A percentile compares a stretch with the other conserved stretches of the same genome.
These are phyloP conservation scores for Apostasia ramifera DNA, from an alignment of 106 monocot genomes.

Conservation along the genomic window DNA sequence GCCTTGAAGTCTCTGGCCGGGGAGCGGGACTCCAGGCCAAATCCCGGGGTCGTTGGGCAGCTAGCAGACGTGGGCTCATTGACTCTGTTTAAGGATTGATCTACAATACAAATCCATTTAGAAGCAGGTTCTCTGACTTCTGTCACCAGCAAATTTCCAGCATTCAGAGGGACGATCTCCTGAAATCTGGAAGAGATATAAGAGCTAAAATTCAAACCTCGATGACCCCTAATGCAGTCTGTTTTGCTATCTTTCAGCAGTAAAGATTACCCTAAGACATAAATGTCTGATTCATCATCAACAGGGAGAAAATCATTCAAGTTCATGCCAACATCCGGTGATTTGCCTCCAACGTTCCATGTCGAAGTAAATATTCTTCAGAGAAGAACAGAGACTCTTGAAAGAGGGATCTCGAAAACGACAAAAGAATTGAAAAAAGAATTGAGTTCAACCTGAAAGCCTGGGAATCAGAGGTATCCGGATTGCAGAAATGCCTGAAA, in stretches of 20 bases:
- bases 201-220: no score
- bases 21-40: neutral
- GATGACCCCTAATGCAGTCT: neutral
- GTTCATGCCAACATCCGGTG: slow-evolving; percentile 43
- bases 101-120: slow-evolving; percentile 52
- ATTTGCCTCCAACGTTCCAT: slow-evolving; percentile 80
- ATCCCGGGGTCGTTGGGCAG: slow-evolving; percentile 21
- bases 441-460: slow-evolving; percentile 29
- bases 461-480: slow-evolving; percentile 23
- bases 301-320: slow-evolving; percentile 57
- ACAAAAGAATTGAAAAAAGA: neutral
- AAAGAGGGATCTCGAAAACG: neutral
- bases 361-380: slow-evolving; percentile 59
- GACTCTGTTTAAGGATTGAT: slow-evolving; percentile 41
- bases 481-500: slow-evolving; percentile 12
- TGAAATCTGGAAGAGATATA: slow-evolving; percentile 40
- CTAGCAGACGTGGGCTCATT: neutral
- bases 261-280: slow-evolving; percentile 58
- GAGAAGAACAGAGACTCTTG: neutral
- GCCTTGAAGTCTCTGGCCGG: slow-evolving; percentile 9
- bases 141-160: slow-evolving; percentile 56
- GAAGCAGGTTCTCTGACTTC: slow-evolving; percentile 57
- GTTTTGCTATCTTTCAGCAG: neutral
- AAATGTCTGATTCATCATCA: slow-evolving; percentile 58
- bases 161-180: slow-evolving; percentile 70